Conservation (phyloP, 1,284 basidiomycete genomes). For the Tilletia indica region DNA sequence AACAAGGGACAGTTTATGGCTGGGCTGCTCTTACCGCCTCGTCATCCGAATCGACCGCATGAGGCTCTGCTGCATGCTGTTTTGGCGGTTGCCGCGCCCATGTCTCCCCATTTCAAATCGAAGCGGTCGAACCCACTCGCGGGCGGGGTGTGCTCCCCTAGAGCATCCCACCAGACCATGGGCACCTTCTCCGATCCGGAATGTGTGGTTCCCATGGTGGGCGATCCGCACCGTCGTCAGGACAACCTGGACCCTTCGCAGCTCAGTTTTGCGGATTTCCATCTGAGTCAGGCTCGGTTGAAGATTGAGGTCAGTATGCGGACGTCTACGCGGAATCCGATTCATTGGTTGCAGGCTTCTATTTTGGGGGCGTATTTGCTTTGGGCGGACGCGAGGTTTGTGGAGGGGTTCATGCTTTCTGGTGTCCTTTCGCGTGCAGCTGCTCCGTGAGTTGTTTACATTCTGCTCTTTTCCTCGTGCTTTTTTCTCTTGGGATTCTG, state of each 20-base stretch:
- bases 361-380: constrained; percentile 21
- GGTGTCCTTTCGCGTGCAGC: constrained; percentile 9
- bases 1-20: constrained; percentile 26
- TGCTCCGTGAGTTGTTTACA: constrained; percentile 14
- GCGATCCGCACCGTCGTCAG: neutral
- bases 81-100: constrained; percentile 21
- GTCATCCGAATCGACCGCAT: constrained; percentile 21
- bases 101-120: constrained; percentile 24
- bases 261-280: constrained; percentile 27
- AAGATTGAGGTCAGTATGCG: constrained; percentile 22
- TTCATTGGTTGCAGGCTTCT: constrained; percentile 25
- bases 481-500: neutral
- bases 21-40: constrained; percentile 12
- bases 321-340: constrained; percentile 15
- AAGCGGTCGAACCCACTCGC: constrained; percentile 14
- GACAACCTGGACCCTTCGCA: neutral
- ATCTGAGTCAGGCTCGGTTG: constrained; percentile 21
- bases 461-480: neutral
- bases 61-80: constrained; percentile 24
- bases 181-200: neutral
- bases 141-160: neutral
- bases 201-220: neutral
- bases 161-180: neutral
- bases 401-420: constrained; percentile 21
- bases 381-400: constrained; percentile 20